Conservation (phyloP, 495 filamentous ascomycete species). For the Hyphodiscus hymeniophilus region DNA sequence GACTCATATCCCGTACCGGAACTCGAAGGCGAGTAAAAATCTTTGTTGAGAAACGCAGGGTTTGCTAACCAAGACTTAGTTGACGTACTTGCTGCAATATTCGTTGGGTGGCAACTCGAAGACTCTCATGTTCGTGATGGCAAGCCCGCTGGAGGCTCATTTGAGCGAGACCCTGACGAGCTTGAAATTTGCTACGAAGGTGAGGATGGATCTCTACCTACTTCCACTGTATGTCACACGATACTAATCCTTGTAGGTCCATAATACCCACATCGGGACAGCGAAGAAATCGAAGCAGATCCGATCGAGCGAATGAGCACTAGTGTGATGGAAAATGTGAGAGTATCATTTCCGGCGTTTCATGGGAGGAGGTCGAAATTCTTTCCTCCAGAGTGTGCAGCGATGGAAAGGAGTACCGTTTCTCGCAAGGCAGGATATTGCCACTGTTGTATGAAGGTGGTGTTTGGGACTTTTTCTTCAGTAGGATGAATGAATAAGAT, state of each 20-base stretch:
- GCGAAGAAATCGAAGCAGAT: constrained; percentile 68
- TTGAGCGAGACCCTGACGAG: constrained; percentile 89
- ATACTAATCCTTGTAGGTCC: constrained; percentile 39
- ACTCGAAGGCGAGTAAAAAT: constrained; percentile 65
- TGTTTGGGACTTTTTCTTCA: not conserved
- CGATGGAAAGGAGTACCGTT: constrained; percentile 1
- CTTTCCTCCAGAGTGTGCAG: not conserved
- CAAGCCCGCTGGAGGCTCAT: constrained; percentile 85
- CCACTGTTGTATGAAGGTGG: not conserved
- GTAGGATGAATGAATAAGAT: not conserved
- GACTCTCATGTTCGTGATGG: constrained; percentile 99
- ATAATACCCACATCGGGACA: constrained; percentile 84
- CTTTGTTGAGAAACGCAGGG: not conserved
- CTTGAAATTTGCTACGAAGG: constrained; percentile 94
- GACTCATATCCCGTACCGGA: constrained; percentile 85
- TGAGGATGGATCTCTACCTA: constrained; percentile 24
- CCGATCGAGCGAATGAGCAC: not conserved
- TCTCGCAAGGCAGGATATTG: not conserved
- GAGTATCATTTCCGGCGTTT: constrained; percentile 4
- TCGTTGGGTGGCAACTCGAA: constrained; percentile 92
- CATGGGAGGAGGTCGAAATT: not conserved
- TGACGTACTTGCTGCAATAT: constrained; percentile 93
- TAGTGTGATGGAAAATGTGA: not conserved
- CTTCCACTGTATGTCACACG: not conserved
- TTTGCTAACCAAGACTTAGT: constrained; percentile 35